A percentile compares a stretch with the other conserved stretches of the same genome.
These are phyloP conservation scores for Spiromastix sp. DNA, from an alignment of 2,329 filamentous ascomycete species.

Conservation along the genomic window DNA sequence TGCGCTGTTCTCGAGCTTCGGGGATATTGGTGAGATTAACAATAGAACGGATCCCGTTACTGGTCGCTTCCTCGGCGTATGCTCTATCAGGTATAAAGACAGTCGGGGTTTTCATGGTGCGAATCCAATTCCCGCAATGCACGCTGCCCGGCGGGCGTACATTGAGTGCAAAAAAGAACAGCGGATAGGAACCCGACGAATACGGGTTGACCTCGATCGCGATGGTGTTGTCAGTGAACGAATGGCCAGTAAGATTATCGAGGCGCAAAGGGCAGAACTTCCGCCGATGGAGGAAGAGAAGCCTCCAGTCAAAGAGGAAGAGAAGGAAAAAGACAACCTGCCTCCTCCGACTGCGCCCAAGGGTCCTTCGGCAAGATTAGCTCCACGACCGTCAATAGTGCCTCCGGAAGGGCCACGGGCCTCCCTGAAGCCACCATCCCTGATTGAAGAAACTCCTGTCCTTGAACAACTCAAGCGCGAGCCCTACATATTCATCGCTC, in stretches of 20 bases:
- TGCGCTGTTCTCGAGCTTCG: slow-evolving; percentile 67
- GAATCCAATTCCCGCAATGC: slow-evolving; percentile 55
- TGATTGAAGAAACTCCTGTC: slow-evolving; percentile 58
- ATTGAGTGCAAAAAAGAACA: slow-evolving; percentile 66
- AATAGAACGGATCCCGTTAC: slow-evolving; percentile 94
- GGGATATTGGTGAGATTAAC: slow-evolving; percentile 79
- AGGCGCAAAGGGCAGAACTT: slow-evolving; percentile 43
- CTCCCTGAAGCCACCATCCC: slow-evolving; percentile 31
- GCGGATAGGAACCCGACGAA: slow-evolving; percentile 64
- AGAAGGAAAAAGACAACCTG: slow-evolving; percentile 19
- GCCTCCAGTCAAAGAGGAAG: slow-evolving; percentile 16
- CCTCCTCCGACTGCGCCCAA: slow-evolving; percentile 79
- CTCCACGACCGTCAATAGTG: slow-evolving; percentile 13
- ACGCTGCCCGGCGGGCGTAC: slow-evolving; percentile 67
- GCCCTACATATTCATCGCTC: slow-evolving; percentile 86
- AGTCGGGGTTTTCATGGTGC: slow-evolving; percentile 43
- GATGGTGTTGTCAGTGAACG: slow-evolving; percentile 74
- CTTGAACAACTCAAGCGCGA: slow-evolving; percentile 60
- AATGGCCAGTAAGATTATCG: slow-evolving; percentile 65
- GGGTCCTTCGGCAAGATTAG: slow-evolving; percentile 58
- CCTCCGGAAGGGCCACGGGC: slow-evolving; percentile 25
- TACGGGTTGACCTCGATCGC: slow-evolving; percentile 80
- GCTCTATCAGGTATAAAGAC: slow-evolving; percentile 81
- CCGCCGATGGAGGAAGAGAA: slow-evolving; percentile 19
- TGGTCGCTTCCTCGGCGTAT: slow-evolving; percentile 87